Percentiles rank a stretch among this genome's conserved stretches.
These are phyloP conservation scores for Diaporthe sp. DNA, from an alignment of 2,329 filamentous ascomycete genomes.

Conservation along the genomic window DNA sequence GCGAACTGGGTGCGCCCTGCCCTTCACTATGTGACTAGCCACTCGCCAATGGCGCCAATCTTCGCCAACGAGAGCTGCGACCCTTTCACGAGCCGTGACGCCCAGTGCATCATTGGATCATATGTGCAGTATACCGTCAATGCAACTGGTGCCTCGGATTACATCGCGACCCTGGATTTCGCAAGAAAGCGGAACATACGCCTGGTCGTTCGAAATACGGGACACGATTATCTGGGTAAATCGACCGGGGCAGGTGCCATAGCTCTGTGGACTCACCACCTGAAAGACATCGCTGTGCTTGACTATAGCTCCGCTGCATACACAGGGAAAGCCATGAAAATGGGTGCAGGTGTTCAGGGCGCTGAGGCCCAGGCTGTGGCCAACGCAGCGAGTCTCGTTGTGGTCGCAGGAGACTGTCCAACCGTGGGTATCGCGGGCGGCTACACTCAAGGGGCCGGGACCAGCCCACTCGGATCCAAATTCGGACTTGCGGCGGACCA, in stretches of 20 bases:
- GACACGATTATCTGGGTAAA: constrained; percentile 65
- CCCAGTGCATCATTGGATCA: constrained; percentile 55
- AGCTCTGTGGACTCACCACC: constrained; percentile 61
- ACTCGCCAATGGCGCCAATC: constrained; percentile 43
- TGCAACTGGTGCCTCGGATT: constrained; percentile 44
- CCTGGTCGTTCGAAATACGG: constrained; percentile 63
- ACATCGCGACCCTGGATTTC: constrained; percentile 50
- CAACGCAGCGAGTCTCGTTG: constrained; percentile 52
- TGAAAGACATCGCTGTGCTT: constrained; percentile 56
- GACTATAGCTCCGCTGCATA: constrained; percentile 54
- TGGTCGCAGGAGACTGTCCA: constrained; percentile 62
- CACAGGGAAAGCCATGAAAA: constrained; percentile 60
- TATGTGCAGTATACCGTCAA: constrained; percentile 52
- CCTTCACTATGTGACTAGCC: constrained; percentile 35
- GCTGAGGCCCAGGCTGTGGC: constrained; percentile 58
- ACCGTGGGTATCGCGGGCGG: constrained; percentile 63
- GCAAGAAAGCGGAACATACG: constrained; percentile 58
- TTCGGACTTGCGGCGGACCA: constrained; percentile 66
- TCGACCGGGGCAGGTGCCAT: constrained; percentile 66
- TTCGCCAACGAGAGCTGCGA: constrained; percentile 49
- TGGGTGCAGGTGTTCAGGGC: constrained; percentile 64
- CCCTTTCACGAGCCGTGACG: constrained; percentile 51
- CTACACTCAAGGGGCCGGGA: constrained; percentile 66
- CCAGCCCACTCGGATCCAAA: constrained; percentile 57
- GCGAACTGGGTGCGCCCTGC: constrained; percentile 33